phyloP scores from a whole-genome alignment of 2,329 filamentous ascomycete genomes.

The Zalaria sp. region DNA sequence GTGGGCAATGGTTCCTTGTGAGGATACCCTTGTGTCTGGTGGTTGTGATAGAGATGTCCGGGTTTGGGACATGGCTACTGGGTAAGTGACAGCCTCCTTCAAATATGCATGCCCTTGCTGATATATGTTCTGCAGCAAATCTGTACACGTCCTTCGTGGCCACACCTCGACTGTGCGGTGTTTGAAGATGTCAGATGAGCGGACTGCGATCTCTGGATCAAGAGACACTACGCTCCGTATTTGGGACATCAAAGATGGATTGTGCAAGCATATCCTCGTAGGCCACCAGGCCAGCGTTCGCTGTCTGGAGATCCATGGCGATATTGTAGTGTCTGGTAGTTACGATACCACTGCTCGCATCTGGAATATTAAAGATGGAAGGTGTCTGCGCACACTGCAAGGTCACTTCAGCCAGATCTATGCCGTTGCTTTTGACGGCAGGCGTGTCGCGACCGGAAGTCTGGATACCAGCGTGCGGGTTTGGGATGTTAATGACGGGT shows the following conservation, averaged over 20 bases:
- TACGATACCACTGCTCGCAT: conserved; percentile 96
- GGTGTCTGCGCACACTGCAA: conserved; percentile 76
- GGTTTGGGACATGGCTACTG: conserved; percentile 90
- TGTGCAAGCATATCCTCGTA: conserved; percentile 82
- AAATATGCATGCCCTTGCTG: not conserved
- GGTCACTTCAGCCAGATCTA: conserved; percentile 99
- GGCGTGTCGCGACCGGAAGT: conserved; percentile 85
- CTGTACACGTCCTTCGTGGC: conserved; percentile 72
- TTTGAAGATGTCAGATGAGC: conserved; percentile 90
- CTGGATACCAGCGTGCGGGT: conserved; percentile 93
- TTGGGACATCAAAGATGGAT: conserved; percentile 81
- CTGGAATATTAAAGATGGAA: conserved; percentile 93
- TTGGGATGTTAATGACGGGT: conserved; percentile 86
- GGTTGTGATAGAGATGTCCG: conserved; percentile 93
- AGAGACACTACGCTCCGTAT: conserved; percentile 87
- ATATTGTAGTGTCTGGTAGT: conserved; percentile 93
- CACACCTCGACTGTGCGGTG: conserved; percentile 96
- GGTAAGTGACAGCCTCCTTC: conserved; percentile 39
- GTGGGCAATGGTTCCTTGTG: conserved; percentile 99
- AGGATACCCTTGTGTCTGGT: conserved; percentile 85
- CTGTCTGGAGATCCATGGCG: conserved; percentile 89
- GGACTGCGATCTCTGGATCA: conserved; percentile 91
- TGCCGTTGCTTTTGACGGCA: conserved; percentile 92
- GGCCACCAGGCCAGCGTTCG: conserved; percentile 92
- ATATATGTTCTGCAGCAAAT: conserved; percentile 38